Base-by-base conservation (phyloP, 2,329 filamentous ascomycete species). In the Epichloe gansuensis region DNA sequence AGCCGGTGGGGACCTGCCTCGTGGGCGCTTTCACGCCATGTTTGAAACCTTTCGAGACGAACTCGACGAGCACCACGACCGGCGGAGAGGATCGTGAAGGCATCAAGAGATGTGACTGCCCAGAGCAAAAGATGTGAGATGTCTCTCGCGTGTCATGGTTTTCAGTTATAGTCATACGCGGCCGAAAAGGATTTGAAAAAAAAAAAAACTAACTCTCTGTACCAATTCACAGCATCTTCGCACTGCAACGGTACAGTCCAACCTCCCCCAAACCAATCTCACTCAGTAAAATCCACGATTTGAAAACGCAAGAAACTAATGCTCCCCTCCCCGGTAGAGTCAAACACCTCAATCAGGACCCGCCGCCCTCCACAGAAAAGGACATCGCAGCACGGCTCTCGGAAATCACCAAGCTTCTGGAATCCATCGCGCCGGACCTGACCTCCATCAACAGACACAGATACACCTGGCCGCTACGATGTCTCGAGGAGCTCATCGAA, bases 401-500 rank as follows among this genome's bases (percentile, higher is more conserved):
- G 42, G 84, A 85, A 55, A 95, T 97, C 60, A 67, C 77, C 47
- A 77, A 74, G 39, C 82, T 86, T 13, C 87, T 95, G 56, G 69
- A 73, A 4, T 70, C 75, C 42, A 80, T 96, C 52, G 77, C 82
- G 17, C 73, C 78, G 1, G 91, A 97, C 58, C 74, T 96, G 5
- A 78, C 85, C 59, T 83, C 83, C 41, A 76, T 91, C 61, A 93
- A 95, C 67, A 80, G 86, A 8, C 82, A 88, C 70, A 86, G 93
- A 53, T 98, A 97, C 70, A 77, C 81, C 49, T 75, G 80, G 52
- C 82, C 90, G 51, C 83, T 96, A 58, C 86, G 85, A 23, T 91
- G 90, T 48, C 82, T 95, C 50, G 93, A 98, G 69, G 93, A 98
- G 69, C 93, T 89, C 63, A 86, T 96, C 67, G 93, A 98, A 72